phyloP scores from a whole-genome alignment of 2,329 filamentous ascomycete genomes.

The Lecanosticta acicola region DNA sequence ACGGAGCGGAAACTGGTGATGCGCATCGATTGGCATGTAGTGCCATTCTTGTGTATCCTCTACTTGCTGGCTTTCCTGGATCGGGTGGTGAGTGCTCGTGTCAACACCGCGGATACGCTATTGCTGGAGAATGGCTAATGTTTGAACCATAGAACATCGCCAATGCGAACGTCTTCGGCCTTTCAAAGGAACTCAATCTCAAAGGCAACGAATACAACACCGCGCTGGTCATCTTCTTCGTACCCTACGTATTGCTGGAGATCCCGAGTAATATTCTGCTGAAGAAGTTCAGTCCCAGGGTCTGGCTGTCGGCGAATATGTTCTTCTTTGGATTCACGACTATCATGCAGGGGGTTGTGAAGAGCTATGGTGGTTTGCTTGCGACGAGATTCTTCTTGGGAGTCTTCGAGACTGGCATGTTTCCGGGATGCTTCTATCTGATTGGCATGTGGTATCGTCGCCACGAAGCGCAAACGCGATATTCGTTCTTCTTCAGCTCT shows the following conservation, averaged over 20 bases:
- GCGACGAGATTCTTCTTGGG: slow-evolving; percentile 80
- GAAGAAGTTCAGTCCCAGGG: slow-evolving; percentile 47
- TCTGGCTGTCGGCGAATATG: slow-evolving; percentile 64
- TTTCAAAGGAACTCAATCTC: slow-evolving; percentile 44
- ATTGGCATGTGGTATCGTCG: slow-evolving; percentile 80
- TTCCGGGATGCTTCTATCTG: slow-evolving; percentile 54
- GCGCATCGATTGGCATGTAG: slow-evolving; percentile 45
- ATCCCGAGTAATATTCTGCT: slow-evolving; percentile 50
- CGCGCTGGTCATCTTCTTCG: slow-evolving; percentile 51
- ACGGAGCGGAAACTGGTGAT: slow-evolving; percentile 43
- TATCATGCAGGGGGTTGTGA: slow-evolving; percentile 64
- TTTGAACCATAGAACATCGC: too few species aligned
- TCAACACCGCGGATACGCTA: too few species aligned
- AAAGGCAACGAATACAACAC: slow-evolving; percentile 44
- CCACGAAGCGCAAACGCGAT: slow-evolving; percentile 81
- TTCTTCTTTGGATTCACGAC: slow-evolving; percentile 73
- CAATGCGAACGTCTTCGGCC: slow-evolving; percentile 49
- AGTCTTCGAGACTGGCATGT: slow-evolving; percentile 49
- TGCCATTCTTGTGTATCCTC: slow-evolving; percentile 47
- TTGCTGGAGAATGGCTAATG: too few species aligned
- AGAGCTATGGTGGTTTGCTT: slow-evolving; percentile 71
- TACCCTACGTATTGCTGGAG: slow-evolving; percentile 48
- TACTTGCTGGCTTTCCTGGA: slow-evolving; percentile 39
- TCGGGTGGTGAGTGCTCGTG: too few species aligned
- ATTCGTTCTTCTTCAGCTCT: slow-evolving; percentile 86